Conservation (phyloP, 352 stramenopile species). For the Poterioochromonas sp. region DNA sequence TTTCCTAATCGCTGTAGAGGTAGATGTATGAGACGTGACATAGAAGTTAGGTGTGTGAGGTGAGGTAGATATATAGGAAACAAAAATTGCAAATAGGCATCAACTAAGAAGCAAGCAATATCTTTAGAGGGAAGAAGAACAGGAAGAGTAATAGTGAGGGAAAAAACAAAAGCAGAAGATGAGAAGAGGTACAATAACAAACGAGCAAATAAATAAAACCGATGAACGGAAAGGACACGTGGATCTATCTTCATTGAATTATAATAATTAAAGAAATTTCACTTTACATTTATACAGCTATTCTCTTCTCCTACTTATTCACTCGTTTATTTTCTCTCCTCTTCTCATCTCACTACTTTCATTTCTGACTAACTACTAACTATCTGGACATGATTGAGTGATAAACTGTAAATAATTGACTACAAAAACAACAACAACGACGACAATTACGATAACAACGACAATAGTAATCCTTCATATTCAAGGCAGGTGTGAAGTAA, state of each 20-base stretch:
- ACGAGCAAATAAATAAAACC: neutral
- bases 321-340: neutral
- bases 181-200: neutral
- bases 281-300: neutral
- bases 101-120: neutral
- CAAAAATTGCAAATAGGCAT: neutral
- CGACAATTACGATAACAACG: too few species aligned
- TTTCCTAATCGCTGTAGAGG: too few species aligned
- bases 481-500: too few species aligned
- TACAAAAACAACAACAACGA: too few species aligned
- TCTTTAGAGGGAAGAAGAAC: neutral
- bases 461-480: too few species aligned
- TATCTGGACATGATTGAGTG: too few species aligned
- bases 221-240: neutral
- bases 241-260: neutral
- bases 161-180: neutral
- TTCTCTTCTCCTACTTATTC: neutral
- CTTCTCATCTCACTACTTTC: neutral
- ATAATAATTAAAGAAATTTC: neutral
- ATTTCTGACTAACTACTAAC: neutral
- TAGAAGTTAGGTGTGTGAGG: too few species aligned
- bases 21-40: too few species aligned
- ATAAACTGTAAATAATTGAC: too few species aligned
- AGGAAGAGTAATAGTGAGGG: neutral
- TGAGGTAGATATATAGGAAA: too few species aligned